Evolutionary conservation across 768 basidiomycete genomes (phyloP), one percentile per base, ranked within the genome.

Genomic region (Mycena albidolilacea): DNA sequence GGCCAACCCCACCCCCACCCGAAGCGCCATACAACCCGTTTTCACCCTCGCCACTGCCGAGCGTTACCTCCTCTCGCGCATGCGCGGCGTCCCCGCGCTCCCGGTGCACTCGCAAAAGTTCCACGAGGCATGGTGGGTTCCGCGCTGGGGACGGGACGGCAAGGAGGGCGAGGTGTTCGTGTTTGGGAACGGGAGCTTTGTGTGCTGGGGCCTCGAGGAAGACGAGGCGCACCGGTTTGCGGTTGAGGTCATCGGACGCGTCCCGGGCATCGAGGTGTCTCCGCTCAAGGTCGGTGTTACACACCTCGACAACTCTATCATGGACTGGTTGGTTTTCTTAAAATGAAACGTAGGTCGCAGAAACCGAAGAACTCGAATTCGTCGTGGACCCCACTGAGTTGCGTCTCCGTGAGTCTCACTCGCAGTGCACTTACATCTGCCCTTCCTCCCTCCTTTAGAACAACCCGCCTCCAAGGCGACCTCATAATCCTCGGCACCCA

Each of bases 351-450:
- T 85, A 80, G 37, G 92, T 92, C 64, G 84, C 89, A 19, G 96
- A 97, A 84, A 93, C 93, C 14, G 96, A 97, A 78, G 96, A 97
- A 77, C 86, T 98, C 62, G 97, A 98, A 79, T 97, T 97, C 81
- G 95, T 97, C 14, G 91, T 93, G 37, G 97, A 98, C 82, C 94
- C 95, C 46, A 92, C 86, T 65, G 95, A 97, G 96, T 97, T 83
- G 79, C 90, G 85, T 79, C 30, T 30, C 30, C 74, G 76, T 83
- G 71, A 79, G 78, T 79, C 64, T 67, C 76, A 54, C 74, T 37
- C 60, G 44, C 52, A 37, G 21, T 52, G 39, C 70, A 76, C 75
- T 76, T 57, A 73, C 15, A 23, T 55, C 48, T 59, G 72, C 35
- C 60, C 67, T 58, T 44, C 68, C 50, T 69, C 39, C 71, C 59